These are phyloP conservation scores for Lobosporangium transversale DNA, from an alignment of 192 early-diverging fungal species.

Conservation along the genomic window DNA sequence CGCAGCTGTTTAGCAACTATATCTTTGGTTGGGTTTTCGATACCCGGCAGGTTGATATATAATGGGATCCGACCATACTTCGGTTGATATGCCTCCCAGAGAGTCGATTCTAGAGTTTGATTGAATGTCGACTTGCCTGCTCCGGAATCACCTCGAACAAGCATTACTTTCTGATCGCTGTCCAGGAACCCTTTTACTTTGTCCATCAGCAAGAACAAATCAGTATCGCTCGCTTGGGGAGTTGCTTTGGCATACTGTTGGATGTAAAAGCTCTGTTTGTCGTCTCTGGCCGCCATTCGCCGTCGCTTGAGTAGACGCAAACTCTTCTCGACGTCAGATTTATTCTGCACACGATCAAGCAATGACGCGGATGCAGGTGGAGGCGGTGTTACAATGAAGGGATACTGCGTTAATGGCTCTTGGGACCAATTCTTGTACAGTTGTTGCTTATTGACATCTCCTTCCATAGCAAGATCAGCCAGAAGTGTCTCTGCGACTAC, in stretches of 20 bases:
- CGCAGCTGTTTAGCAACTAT: neutral
- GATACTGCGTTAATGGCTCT: neutral
- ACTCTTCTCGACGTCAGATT: neutral
- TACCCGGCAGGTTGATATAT: conserved; percentile 1
- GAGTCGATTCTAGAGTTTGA: neutral
- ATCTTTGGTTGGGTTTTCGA: conserved; percentile 1
- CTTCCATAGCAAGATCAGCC: neutral
- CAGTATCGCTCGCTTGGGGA: neutral
- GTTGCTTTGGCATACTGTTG: conserved; percentile 2
- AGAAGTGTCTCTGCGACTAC: neutral
- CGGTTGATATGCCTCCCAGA: neutral
- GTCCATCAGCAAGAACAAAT: conserved; percentile 3
- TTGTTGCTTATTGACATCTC: neutral
- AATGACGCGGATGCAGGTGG: neutral
- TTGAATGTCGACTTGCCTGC: conserved; percentile 12
- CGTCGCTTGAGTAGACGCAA: neutral
- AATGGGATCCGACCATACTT: neutral
- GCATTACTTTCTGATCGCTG: neutral
- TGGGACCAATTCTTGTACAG: too few relatives aligned
- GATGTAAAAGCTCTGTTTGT: conserved; percentile 2
- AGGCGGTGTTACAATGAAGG: neutral
- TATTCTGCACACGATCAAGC: conserved; percentile 4
- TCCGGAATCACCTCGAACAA: conserved; percentile 7
- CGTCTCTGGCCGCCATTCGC: neutral
- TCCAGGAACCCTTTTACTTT: conserved; percentile 2